Evolutionary conservation across 371 early-diverging fungal species (phyloP).

Genomic region (Umbelopsis sp.): DNA sequence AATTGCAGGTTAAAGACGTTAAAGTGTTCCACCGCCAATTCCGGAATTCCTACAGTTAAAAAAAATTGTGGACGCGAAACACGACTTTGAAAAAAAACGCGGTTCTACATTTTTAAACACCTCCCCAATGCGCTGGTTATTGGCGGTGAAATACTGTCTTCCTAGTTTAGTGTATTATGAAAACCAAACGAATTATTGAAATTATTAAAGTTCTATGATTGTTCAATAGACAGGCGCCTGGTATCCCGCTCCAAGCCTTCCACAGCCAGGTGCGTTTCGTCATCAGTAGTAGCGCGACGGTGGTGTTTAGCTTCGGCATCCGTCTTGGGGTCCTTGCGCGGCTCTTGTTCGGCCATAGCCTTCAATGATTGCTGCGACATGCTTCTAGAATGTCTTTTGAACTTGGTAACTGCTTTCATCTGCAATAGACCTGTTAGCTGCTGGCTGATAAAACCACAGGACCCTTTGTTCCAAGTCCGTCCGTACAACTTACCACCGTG

Average conservation of each 20-base stretch:
- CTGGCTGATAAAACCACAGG: too few relatives aligned
- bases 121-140: neutral
- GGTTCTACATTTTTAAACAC: neutral
- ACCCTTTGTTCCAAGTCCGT: too few relatives aligned
- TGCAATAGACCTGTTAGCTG: conserved; percentile 14
- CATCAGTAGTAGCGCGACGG: conserved; percentile 11
- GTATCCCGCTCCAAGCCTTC: neutral
- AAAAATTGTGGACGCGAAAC: neutral
- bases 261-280: conserved; percentile 7
- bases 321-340: conserved; percentile 25
- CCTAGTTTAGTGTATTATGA: too few relatives aligned
- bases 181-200: too few relatives aligned
- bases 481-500: conserved; percentile 42
- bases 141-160: too few relatives aligned
- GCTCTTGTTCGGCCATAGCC: neutral
- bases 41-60: too few relatives aligned
- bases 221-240: conserved; percentile 12
- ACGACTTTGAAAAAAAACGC: neutral
- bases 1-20: too few relatives aligned
- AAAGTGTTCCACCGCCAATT: too few relatives aligned
- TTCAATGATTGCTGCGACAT: conserved; percentile 48
- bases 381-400: conserved; percentile 55
- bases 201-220: neutral
- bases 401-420: conserved; percentile 57
- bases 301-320: conserved; percentile 34